Evolutionary conservation across 768 basidiomycete species (phyloP).

Genomic region (Sistotremastrum niveocremeum): DNA sequence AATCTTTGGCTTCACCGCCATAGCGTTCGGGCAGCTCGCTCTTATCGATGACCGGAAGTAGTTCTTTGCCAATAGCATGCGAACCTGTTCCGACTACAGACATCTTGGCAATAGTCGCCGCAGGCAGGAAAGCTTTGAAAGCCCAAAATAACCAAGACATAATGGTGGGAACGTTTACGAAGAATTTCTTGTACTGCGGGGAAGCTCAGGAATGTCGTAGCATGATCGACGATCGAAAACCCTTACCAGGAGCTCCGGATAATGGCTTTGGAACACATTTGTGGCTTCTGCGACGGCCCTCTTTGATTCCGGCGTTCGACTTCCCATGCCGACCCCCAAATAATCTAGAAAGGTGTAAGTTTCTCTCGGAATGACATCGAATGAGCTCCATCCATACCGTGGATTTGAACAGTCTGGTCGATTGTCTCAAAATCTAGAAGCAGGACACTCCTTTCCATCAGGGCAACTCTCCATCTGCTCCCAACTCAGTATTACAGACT

Average conservation of each 20-base stretch:
- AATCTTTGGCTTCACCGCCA: conserved; percentile 50
- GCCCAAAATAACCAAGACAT: conserved; percentile 77
- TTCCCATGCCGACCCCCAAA: conserved; percentile 51
- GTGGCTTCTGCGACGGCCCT: conserved; percentile 62
- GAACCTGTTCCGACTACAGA: conserved; percentile 55
- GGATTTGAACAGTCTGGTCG: conserved; percentile 63
- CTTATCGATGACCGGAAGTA: conserved; percentile 41
- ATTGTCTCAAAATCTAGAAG: conserved; percentile 58
- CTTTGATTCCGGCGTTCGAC: conserved; percentile 63
- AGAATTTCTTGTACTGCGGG: conserved; percentile 56
- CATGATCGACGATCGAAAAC: neutral
- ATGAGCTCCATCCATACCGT: conserved; percentile 28
- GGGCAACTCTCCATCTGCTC: conserved; percentile 60
- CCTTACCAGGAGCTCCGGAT: conserved; percentile 65
- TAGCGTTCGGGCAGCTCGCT: conserved; percentile 54
- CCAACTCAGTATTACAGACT: conserved; percentile 5
- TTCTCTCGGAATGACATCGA: neutral
- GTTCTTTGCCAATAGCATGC: conserved; percentile 42
- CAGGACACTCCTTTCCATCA: conserved; percentile 57
- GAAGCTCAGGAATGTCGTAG: neutral
- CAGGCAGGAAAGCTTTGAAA: conserved; percentile 61
- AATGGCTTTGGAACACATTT: conserved; percentile 61
- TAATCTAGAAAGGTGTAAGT: conserved; percentile 38
- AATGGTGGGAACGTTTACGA: conserved; percentile 66
- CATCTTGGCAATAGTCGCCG: conserved; percentile 73